Conservation (phyloP, 2,329 filamentous ascomycete genomes). For the Geoglossum cookeanum region DNA sequence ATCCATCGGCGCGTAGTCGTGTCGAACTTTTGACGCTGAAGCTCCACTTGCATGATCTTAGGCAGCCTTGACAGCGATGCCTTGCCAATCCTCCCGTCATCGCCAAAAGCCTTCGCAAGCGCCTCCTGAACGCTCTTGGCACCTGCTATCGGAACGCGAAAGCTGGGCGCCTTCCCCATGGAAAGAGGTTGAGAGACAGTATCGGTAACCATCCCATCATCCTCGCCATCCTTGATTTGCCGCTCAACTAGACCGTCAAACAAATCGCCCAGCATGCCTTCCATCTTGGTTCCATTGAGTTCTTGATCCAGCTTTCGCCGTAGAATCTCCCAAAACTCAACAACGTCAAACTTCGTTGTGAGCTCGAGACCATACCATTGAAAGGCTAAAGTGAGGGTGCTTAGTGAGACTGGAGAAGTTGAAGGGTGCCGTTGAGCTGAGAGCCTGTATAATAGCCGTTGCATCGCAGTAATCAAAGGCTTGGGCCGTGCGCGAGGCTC, state of each 20-base stretch:
- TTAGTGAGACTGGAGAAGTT: conserved; percentile 15
- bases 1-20: conserved; percentile 34
- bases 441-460: conserved; percentile 28
- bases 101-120: conserved; percentile 16
- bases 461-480: conserved; percentile 30
- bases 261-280: conserved; percentile 23
- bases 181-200: background rate
- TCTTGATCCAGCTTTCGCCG: conserved; percentile 33
- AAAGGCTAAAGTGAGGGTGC: conserved; percentile 5
- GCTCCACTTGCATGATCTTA: conserved; percentile 33
- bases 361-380: conserved; percentile 11
- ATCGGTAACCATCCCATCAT: background rate
- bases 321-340: conserved; percentile 35
- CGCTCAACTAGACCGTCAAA: conserved; percentile 24
- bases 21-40: conserved; percentile 38
- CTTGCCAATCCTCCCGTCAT: background rate
- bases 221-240: conserved; percentile 1
- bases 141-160: conserved; percentile 21
- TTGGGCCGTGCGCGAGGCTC: conserved; percentile 29
- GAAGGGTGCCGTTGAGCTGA: conserved; percentile 1
- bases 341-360: conserved; percentile 28
- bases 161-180: background rate
- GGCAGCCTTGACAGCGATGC: conserved; percentile 15
- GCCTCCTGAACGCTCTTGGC: conserved; percentile 20
- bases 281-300: conserved; percentile 25